Conservation (phyloP, 2,329 filamentous ascomycete genomes). For the Aspergillus sp. region DNA sequence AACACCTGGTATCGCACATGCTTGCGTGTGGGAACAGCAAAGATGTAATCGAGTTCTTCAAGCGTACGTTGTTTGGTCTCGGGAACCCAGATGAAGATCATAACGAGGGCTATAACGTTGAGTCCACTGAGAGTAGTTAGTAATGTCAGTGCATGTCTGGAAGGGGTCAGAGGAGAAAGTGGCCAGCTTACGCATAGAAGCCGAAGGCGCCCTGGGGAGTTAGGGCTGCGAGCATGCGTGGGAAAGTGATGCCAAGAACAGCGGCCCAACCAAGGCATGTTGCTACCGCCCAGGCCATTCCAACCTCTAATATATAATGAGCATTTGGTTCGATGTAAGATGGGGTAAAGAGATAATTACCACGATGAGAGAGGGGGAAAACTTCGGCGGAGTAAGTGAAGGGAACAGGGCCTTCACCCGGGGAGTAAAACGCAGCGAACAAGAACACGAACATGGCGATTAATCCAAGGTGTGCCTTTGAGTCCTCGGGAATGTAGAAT, state of each 20-base stretch:
- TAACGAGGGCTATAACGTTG: slow-evolving; percentile 60
- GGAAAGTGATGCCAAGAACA: slow-evolving; percentile 52
- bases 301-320: slow-evolving; percentile 40
- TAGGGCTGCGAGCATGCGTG: slow-evolving; percentile 48
- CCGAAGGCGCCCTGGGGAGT: slow-evolving; percentile 57
- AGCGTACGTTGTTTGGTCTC: slow-evolving; percentile 57
- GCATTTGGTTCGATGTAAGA: background rate
- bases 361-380: slow-evolving; percentile 56
- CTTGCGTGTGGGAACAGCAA: slow-evolving; percentile 58
- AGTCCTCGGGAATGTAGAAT: slow-evolving; percentile 50
- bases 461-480: slow-evolving; percentile 50
- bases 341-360: slow-evolving; percentile 20
- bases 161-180: too few relatives aligned
- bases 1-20: slow-evolving; percentile 59
- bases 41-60: slow-evolving; percentile 59
- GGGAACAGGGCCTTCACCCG: slow-evolving; percentile 59
- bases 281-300: slow-evolving; percentile 47
- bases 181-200: slow-evolving; percentile 52
- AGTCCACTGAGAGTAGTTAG: slow-evolving; percentile 41
- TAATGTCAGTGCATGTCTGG: background rate
- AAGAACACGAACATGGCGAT: slow-evolving; percentile 64
- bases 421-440: slow-evolving; percentile 65
- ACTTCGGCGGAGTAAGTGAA: slow-evolving; percentile 57
- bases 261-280: slow-evolving; percentile 51
- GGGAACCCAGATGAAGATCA: slow-evolving; percentile 64